Conservation (phyloP, 208 protist species). For the Porcisia deanei region DNA sequence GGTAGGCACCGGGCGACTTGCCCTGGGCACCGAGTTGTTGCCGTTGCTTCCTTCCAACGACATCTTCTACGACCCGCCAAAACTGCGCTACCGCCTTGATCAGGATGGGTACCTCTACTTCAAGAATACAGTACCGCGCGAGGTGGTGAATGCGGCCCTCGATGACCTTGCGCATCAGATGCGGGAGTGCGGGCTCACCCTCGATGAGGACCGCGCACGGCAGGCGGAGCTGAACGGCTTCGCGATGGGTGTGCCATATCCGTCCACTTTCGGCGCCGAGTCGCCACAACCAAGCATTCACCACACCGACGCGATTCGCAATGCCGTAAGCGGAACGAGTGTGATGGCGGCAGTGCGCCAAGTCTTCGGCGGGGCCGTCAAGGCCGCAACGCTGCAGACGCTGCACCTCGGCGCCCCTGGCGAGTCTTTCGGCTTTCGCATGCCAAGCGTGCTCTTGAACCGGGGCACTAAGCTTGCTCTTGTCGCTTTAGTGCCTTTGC, state of each 20-base stretch:
- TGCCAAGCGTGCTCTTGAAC: conserved; percentile 75
- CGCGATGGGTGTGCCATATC: conserved; percentile 70
- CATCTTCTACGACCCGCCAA: conserved; percentile 84
- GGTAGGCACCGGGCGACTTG: conserved; percentile 51
- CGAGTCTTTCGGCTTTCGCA: conserved; percentile 76
- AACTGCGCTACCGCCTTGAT: conserved; percentile 82
- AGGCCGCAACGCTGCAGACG: conserved; percentile 51
- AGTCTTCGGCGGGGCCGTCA: conserved; percentile 84
- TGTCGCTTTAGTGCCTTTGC: conserved; percentile 71
- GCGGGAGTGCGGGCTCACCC: conserved; percentile 58
- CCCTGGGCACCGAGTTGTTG: conserved; percentile 63
- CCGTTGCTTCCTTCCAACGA: conserved; percentile 82
- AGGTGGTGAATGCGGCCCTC: conserved; percentile 52
- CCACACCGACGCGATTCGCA: conserved; percentile 64
- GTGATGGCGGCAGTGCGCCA: conserved; percentile 84
- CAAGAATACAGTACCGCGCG: conserved; percentile 73
- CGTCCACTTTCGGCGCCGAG: conserved; percentile 28
- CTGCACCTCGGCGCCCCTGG: conserved; percentile 69
- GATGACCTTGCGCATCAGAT: conserved; percentile 76
- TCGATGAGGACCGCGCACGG: conserved; percentile 41
- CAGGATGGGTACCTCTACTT: conserved; percentile 87
- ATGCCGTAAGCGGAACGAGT: conserved; percentile 72
- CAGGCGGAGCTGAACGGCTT: conserved; percentile 61
- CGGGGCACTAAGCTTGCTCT: conserved; percentile 82
- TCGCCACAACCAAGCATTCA: conserved; percentile 61